These are phyloP conservation scores for Lathyrus tuberosus DNA, from an alignment of 306 rosid genomes.

Conservation along the genomic window DNA sequence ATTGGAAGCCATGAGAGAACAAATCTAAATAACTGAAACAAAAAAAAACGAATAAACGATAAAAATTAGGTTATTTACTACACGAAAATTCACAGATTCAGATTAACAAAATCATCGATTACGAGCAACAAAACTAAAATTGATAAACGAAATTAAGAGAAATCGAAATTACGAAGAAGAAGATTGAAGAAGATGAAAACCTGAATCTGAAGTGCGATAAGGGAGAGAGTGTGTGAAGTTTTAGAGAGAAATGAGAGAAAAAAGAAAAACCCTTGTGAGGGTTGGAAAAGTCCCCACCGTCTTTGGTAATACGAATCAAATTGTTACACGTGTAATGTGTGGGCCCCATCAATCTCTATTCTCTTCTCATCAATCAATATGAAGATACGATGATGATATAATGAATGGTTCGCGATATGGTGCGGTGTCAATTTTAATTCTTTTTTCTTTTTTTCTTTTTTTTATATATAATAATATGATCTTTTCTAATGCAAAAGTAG, in stretches of 20 bases:
- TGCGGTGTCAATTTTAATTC: too few relatives aligned
- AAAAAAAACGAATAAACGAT: too few relatives aligned
- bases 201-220: conserved; percentile 37
- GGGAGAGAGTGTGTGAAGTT: conserved; percentile 1
- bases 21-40: not conserved
- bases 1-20: not conserved
- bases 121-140: not conserved
- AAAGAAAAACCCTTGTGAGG: conserved; percentile 22
- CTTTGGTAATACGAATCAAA: not conserved
- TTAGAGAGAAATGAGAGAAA: not conserved
- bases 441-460: too few relatives aligned
- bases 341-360: conserved; percentile 36
- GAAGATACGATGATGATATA: not conserved
- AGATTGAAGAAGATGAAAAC: conserved; percentile 24
- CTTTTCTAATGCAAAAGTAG: not conserved
- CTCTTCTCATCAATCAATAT: not conserved
- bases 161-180: not conserved
- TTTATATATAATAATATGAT: too few relatives aligned
- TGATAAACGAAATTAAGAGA: not conserved
- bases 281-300: conserved; percentile 16
- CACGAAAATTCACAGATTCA: not conserved
- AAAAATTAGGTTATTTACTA: too few relatives aligned
- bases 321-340: not conserved
- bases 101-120: too few relatives aligned
- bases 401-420: conserved; percentile 31